phyloP scores from a whole-genome alignment of 2,329 filamentous ascomycete genomes.

The Ascochyta koolunga region DNA sequence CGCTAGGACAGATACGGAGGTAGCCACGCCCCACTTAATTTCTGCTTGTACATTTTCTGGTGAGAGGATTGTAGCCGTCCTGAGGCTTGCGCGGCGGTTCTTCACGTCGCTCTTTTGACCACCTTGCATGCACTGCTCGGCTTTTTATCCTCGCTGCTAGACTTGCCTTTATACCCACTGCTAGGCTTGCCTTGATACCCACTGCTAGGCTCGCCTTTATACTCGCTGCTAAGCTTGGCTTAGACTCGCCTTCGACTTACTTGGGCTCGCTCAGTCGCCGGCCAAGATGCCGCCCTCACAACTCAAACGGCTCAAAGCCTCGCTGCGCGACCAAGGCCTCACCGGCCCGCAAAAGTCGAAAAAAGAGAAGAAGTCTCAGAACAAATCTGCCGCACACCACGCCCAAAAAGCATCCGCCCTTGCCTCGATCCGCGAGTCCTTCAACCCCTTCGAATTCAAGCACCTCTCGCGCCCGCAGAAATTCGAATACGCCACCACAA shows the following conservation, averaged over 20 bases:
- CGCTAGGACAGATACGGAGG: background rate
- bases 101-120: too few species aligned
- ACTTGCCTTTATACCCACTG: too few species aligned
- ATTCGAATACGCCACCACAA: slow-evolving; percentile 77
- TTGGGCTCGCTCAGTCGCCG: background rate
- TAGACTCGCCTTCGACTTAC: background rate
- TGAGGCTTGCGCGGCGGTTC: slow-evolving; percentile 4
- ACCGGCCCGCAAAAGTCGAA: slow-evolving; percentile 93
- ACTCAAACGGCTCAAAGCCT: slow-evolving; percentile 92
- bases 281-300: slow-evolving; percentile 88
- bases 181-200: too few species aligned
- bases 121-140: too few species aligned
- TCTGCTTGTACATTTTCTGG: slow-evolving; percentile 31
- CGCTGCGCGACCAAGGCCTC: slow-evolving; percentile 85
- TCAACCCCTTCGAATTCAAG: slow-evolving; percentile 98
- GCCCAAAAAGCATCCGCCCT: slow-evolving; percentile 78
- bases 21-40: slow-evolving; percentile 24
- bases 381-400: slow-evolving; percentile 74
- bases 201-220: too few species aligned
- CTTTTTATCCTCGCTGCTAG: too few species aligned
- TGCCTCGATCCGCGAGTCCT: slow-evolving; percentile 87
- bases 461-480: slow-evolving; percentile 78
- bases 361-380: slow-evolving; percentile 79
- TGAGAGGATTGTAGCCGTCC: slow-evolving; percentile 1
- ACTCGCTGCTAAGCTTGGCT: too few species aligned